Conservation (phyloP, 1,284 basidiomycete genomes). For the Pisolithus thermaeus region DNA sequence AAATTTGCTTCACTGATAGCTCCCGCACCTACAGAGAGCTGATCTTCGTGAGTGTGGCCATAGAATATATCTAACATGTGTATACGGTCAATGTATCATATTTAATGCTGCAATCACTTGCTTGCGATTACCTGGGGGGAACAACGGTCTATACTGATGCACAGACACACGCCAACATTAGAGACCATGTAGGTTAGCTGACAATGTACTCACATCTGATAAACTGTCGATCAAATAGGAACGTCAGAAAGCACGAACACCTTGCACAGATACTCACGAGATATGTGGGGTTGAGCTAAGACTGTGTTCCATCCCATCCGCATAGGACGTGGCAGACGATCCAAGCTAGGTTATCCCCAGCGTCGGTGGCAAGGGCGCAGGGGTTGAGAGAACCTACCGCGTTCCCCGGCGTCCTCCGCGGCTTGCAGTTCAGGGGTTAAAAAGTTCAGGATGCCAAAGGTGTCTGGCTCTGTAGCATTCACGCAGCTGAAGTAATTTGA, state of each 20-base stretch:
- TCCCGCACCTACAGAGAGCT: constrained; percentile 44
- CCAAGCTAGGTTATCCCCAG: constrained; percentile 46
- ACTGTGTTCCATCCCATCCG: constrained; percentile 65
- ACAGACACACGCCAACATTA: constrained; percentile 5
- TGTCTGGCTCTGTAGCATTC: constrained; percentile 65
- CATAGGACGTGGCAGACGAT: constrained; percentile 72
- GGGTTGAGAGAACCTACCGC: constrained; percentile 34
- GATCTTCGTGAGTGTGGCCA: constrained; percentile 79
- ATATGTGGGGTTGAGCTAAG: constrained; percentile 54
- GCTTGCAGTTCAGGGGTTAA: constrained; percentile 73
- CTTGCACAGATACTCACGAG: constrained; percentile 43
- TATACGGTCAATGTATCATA: background rate
- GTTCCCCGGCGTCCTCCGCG: constrained; percentile 61
- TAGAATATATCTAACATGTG: constrained; percentile 56
- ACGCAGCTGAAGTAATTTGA: constrained; percentile 72
- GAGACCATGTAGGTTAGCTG: background rate
- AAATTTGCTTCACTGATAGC: background rate
- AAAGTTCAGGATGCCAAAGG: constrained; percentile 73
- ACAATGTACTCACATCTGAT: constrained; percentile 51
- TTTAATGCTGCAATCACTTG: constrained; percentile 26
- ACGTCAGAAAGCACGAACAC: background rate
- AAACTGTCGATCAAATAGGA: constrained; percentile 36
- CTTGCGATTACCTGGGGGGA: constrained; percentile 76
- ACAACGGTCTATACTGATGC: constrained; percentile 65
- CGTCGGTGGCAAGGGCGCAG: too few species aligned